Percentiles rank a stretch among this genome's conserved stretches.
phyloP scores from a whole-genome alignment of 345 rosid genomes.

The Microthlaspi erraticum region DNA sequence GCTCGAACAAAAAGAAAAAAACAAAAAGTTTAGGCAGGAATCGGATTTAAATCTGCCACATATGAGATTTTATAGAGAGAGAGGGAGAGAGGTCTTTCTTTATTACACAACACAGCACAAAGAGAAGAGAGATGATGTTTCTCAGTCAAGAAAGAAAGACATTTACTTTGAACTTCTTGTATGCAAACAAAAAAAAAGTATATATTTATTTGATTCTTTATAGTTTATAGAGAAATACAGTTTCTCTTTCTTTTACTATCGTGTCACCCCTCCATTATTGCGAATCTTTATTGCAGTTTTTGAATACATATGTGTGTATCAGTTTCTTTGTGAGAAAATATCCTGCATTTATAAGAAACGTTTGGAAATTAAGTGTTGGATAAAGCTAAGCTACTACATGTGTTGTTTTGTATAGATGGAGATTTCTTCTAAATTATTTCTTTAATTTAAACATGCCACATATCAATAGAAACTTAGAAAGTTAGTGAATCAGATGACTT shows the following conservation, averaged over 20 bases:
- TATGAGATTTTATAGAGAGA: background rate
- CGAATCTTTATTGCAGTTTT: conserved; percentile 24
- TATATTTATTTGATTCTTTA: background rate
- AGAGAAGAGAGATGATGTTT: background rate
- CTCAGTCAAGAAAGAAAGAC: conserved; percentile 13
- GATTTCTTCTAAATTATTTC: background rate
- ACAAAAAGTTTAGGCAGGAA: background rate
- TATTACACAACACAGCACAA: conserved; percentile 20
- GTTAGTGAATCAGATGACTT: too few species aligned
- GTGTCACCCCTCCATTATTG: conserved; percentile 34
- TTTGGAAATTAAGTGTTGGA: background rate
- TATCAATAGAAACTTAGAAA: conserved; percentile 2
- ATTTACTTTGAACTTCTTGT: conserved; percentile 17
- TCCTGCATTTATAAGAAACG: background rate
- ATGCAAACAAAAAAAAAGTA: background rate
- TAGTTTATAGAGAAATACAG: background rate
- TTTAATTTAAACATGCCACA: background rate
- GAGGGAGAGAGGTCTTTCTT: conserved; percentile 9
- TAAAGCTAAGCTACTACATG: background rate
- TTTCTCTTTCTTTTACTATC: conserved; percentile 3
- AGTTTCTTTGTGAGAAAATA: conserved; percentile 10
- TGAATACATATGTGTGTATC: conserved; percentile 1
- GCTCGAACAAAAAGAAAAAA: background rate
- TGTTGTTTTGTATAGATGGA: background rate
- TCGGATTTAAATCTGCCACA: conserved; percentile 24